phyloP scores from a whole-genome alignment of 257 asterid species.

The Solanum bukasovii region DNA sequence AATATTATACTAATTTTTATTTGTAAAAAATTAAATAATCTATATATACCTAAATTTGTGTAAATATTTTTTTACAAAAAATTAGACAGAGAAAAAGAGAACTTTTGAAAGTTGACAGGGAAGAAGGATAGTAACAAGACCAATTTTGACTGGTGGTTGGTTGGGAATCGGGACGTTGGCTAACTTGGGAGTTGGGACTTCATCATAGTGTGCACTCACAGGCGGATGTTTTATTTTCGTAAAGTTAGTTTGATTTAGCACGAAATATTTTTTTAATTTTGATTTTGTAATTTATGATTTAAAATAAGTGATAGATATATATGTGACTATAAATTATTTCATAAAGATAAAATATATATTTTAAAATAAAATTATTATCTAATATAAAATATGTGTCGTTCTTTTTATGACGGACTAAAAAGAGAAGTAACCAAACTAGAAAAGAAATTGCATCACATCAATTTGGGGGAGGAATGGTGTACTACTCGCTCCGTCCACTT shows the following conservation, averaged over 20 bases:
- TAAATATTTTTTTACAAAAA: background rate
- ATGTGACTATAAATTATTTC: fast-evolving
- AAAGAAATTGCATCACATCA: too few relatives aligned
- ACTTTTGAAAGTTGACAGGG: background rate
- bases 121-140: background rate
- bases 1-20: background rate
- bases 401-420: too few relatives aligned
- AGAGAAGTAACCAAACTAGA: too few relatives aligned
- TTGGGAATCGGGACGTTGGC: background rate
- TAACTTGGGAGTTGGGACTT: background rate
- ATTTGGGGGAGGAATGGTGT: too few relatives aligned
- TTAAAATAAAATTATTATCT: too few relatives aligned
- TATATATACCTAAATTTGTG: background rate
- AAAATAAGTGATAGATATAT: too few relatives aligned
- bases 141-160: background rate
- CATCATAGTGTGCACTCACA: background rate
- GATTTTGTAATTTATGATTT: fast-evolving
- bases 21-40: too few relatives aligned
- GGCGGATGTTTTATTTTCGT: background rate
- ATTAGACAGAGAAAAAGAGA: background rate
- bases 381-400: too few relatives aligned
- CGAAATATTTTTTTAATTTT: too few relatives aligned
- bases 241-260: too few relatives aligned
- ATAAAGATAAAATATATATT: too few relatives aligned
- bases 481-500: too few relatives aligned